A percentile compares a stretch with the other conserved stretches of the same genome.
Evolutionary conservation across 2,329 filamentous ascomycete species (phyloP).

Genomic region (Ophiocordyceps camponoti-saundersi): DNA sequence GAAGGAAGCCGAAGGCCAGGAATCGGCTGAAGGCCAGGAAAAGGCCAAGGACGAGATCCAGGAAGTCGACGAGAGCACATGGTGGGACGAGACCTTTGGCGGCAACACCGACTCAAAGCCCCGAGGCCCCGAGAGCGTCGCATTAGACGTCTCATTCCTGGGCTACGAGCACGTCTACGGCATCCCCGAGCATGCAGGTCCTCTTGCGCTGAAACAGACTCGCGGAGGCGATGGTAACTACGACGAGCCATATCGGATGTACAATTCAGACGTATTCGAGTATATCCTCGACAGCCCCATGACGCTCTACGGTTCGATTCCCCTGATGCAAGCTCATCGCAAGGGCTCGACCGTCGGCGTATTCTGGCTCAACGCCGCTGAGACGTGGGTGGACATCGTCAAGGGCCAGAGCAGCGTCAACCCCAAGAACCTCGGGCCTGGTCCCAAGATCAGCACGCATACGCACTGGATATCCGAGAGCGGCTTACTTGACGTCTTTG

Average conservation of each 20-base stretch:
- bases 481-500: constrained; percentile 79
- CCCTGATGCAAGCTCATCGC: constrained; percentile 93
- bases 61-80: constrained; percentile 61
- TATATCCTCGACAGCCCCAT: constrained; percentile 95
- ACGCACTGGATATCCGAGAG: constrained; percentile 96
- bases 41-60: constrained; percentile 20
- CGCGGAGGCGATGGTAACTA: constrained; percentile 76
- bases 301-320: constrained; percentile 95
- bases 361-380: constrained; percentile 93
- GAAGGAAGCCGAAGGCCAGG: constrained; percentile 20
- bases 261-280: constrained; percentile 95
- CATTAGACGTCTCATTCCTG: constrained; percentile 78
- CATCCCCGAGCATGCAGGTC: constrained; percentile 82
- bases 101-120: constrained; percentile 93
- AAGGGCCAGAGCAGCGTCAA: constrained; percentile 63
- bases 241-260: constrained; percentile 79
- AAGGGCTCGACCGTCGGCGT: constrained; percentile 88
- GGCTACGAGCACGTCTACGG: constrained; percentile 88
- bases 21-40: background rate
- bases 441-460: constrained; percentile 56
- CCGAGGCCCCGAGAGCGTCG: constrained; percentile 83
- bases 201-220: constrained; percentile 77
- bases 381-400: constrained; percentile 92
- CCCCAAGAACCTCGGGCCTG: constrained; percentile 56
- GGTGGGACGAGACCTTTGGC: constrained; percentile 96